phyloP scores from a whole-genome alignment of 768 basidiomycete species.

The Cystoderma amianthinum region DNA sequence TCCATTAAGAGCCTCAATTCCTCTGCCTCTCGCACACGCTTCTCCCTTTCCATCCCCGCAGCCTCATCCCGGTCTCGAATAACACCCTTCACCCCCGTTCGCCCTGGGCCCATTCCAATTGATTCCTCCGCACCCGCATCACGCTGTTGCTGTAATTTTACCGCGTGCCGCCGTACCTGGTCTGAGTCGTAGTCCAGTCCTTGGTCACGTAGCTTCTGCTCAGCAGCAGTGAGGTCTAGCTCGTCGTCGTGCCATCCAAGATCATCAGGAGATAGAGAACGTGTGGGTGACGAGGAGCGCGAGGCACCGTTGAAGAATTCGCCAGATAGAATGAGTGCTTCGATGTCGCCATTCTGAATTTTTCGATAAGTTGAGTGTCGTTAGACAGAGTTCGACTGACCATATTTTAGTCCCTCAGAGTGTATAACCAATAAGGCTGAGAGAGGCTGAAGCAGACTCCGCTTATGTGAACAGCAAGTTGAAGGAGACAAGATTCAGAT shows the following conservation, averaged over 20 bases:
- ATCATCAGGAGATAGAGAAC: slow-evolving; percentile 54
- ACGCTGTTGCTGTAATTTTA: slow-evolving; percentile 21
- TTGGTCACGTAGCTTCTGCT: slow-evolving; percentile 21
- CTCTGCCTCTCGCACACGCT: slow-evolving; percentile 43
- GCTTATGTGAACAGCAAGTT: no score
- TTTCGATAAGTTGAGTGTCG: not conserved
- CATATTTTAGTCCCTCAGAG: no score
- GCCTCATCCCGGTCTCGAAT: slow-evolving; percentile 79
- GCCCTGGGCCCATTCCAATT: slow-evolving; percentile 80
- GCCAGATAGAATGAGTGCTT: slow-evolving; percentile 72
- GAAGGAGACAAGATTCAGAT: no score
- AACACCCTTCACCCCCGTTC: slow-evolving; percentile 87
- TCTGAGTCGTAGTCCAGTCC: slow-evolving; percentile 41
- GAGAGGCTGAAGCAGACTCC: no score
- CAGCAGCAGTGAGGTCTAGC: slow-evolving; percentile 27
- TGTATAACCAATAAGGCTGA: no score
- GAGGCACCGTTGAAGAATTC: slow-evolving; percentile 55
- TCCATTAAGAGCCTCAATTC: slow-evolving; percentile 55
- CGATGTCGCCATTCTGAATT: slow-evolving; percentile 46
- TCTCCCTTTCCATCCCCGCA: slow-evolving; percentile 42
- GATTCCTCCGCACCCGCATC: slow-evolving; percentile 32
- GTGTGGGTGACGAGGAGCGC: slow-evolving; percentile 56
- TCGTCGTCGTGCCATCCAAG: slow-evolving; percentile 48
- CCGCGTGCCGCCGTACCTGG: slow-evolving; percentile 25
- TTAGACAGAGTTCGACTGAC: not conserved